phyloP scores from a whole-genome alignment of 2,329 filamentous ascomycete genomes.

The Colletotrichum scovillei region DNA sequence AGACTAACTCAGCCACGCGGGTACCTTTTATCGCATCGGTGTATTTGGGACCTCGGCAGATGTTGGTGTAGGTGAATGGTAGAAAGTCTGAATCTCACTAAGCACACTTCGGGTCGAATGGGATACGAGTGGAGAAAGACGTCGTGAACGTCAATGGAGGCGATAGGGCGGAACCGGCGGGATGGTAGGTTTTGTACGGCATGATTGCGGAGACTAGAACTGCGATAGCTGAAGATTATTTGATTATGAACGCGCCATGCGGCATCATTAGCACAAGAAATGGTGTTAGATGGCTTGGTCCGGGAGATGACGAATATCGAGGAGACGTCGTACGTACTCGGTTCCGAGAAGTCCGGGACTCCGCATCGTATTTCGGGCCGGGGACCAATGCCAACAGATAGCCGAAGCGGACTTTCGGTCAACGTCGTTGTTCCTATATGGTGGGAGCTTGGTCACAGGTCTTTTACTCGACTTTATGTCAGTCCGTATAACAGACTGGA shows the following conservation, averaged over 20 bases:
- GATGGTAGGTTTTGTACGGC: neutral
- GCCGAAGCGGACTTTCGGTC: neutral
- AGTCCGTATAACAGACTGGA: neutral
- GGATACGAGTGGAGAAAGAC: too few relatives aligned
- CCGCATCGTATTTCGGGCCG: neutral
- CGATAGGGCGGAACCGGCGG: neutral
- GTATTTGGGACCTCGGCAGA: neutral
- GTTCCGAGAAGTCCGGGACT: too few relatives aligned
- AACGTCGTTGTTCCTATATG: neutral
- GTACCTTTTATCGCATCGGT: neutral
- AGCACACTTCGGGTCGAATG: neutral
- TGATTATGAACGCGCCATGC: too few relatives aligned
- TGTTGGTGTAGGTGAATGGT: neutral
- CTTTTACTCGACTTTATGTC: neutral
- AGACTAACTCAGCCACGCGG: neutral
- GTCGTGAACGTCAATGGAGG: neutral
- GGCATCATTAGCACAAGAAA: neutral
- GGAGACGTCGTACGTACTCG: neutral
- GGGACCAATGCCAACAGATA: neutral
- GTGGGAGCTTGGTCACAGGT: neutral
- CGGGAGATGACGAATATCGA: neutral
- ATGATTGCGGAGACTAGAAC: rapidly evolving
- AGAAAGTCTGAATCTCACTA: neutral
- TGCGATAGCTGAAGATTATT: too few relatives aligned
- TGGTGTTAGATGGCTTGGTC: neutral